These are phyloP conservation scores for Sedum album DNA, from an alignment of 164 flowering plant genomes.

Conservation along the genomic window DNA sequence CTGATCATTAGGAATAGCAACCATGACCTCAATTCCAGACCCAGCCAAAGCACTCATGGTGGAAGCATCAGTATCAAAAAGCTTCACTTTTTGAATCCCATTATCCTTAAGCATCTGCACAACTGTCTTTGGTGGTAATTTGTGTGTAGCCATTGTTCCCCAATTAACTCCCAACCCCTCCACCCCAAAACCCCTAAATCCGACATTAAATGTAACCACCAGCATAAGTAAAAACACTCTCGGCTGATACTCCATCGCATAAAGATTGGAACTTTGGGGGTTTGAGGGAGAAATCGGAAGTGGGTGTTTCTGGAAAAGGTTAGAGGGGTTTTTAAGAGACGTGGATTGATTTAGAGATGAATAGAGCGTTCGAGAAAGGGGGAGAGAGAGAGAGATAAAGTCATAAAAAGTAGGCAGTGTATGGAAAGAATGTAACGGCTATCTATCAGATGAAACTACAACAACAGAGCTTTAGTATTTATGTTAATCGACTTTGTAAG, in stretches of 20 bases:
- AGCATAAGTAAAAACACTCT: neutral
- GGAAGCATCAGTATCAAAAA: constrained; percentile 33
- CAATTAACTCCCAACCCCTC: constrained; percentile 53
- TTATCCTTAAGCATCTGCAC: constrained; percentile 44
- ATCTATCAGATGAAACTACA: too few species aligned
- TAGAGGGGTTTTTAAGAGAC: neutral
- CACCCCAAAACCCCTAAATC: constrained; percentile 12
- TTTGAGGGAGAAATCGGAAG: neutral
- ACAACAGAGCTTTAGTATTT: too few species aligned
- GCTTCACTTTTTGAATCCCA: constrained; percentile 41
- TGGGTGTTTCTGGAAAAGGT: neutral
- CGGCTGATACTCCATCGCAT: neutral
- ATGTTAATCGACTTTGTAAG: too few species aligned
- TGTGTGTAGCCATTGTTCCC: constrained; percentile 54
- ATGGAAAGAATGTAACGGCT: too few species aligned
- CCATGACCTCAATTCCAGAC: constrained; percentile 46
- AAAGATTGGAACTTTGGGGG: neutral
- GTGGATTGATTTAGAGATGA: neutral
- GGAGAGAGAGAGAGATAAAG: too few species aligned
- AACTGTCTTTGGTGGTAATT: constrained; percentile 31
- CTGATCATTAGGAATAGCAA: constrained; percentile 49
- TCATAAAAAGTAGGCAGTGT: too few species aligned
- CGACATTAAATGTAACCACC: neutral
- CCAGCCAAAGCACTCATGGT: constrained; percentile 25
- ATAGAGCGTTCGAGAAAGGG: neutral